Base-by-base conservation (phyloP, 208 protist genomes). In the Leishmania turanica region DNA sequence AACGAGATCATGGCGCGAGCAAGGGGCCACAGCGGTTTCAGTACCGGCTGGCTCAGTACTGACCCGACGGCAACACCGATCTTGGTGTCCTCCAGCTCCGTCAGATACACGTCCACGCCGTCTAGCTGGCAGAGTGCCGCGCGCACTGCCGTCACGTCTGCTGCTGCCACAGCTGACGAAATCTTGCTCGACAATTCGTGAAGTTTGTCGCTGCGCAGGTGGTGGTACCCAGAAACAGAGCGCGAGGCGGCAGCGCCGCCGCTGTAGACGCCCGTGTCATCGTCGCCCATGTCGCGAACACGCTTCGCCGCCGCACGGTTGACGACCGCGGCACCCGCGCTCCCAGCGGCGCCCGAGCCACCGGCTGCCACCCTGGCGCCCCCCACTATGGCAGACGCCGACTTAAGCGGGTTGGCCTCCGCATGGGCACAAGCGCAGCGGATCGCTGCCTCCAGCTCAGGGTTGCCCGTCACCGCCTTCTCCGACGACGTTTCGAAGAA, bases 401-500 rank as follows among this genome's bases (percentile, higher is more conserved):
- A 83, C 82, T 90, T 91, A 15, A 97, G 85, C 60, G 92, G 91
- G 81, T 97, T 97, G 24, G 94, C 92, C 11, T 79, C 89, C 1
- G 78, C 73, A 73, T 97, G 92, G 21, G 71, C 85, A 34, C 82
- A 66, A 24, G 92, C 92, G 24, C 87, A 71, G 17, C 72, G 86
- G 75, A 97, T 95, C 27, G 94, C 90, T 65, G 80, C 88, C 56
- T 88, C 78, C 34, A 92, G 87, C 79, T 94, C 91, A 54, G 75
- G 76, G 79, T 94, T 87, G 24, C 62, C 84, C 40, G 92, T 95
- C 77, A 97, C 92, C 9, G 94, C 94, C 87, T 97, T 97, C 78
- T 92, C 88, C 13, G 94, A 97, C 7, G 91, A 96, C 17, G 90
- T 89, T 79, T 97, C 94, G 74, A 97, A 96, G 85, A 90, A 95